phyloP scores from a whole-genome alignment of 768 basidiomycete genomes.

The Rubroboletus satanas region DNA sequence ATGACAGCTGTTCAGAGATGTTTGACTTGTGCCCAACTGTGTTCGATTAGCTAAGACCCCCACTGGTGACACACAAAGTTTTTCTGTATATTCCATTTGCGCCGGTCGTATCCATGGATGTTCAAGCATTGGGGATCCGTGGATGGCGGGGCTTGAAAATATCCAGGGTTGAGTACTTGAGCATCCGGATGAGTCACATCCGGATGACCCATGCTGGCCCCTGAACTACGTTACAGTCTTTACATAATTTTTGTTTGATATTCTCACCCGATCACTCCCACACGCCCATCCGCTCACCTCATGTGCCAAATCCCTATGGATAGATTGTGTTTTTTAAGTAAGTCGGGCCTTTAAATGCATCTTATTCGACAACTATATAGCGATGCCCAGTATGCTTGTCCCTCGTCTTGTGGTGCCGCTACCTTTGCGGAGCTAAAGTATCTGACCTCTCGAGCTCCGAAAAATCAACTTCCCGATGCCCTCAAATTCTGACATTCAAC shows the following conservation, averaged over 20 bases:
- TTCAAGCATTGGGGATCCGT: too few species aligned
- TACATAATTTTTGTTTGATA: not conserved
- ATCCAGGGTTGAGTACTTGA: too few species aligned
- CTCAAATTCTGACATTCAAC: not conserved
- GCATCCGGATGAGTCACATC: too few species aligned
- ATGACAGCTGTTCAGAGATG: too few species aligned
- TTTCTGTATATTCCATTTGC: too few species aligned
- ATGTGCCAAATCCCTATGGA: not conserved
- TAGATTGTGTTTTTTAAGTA: not conserved
- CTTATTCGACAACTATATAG: not conserved
- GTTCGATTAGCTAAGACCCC: too few species aligned
- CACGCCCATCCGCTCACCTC: not conserved
- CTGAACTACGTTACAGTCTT: too few species aligned
- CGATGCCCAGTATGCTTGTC: not conserved
- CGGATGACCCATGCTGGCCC: too few species aligned
- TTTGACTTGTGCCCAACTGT: too few species aligned
- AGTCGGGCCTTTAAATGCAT: not conserved
- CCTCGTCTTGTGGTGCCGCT: not conserved
- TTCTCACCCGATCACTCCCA: not conserved
- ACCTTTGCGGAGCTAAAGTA: not conserved
- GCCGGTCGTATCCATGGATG: too few species aligned
- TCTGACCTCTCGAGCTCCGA: not conserved
- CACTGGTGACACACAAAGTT: too few species aligned
- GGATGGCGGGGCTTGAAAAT: too few species aligned
- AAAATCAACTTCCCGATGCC: not conserved